Evolutionary conservation across 345 rosid genomes (phyloP).

Genomic region (Eucalyptus polybractea): DNA sequence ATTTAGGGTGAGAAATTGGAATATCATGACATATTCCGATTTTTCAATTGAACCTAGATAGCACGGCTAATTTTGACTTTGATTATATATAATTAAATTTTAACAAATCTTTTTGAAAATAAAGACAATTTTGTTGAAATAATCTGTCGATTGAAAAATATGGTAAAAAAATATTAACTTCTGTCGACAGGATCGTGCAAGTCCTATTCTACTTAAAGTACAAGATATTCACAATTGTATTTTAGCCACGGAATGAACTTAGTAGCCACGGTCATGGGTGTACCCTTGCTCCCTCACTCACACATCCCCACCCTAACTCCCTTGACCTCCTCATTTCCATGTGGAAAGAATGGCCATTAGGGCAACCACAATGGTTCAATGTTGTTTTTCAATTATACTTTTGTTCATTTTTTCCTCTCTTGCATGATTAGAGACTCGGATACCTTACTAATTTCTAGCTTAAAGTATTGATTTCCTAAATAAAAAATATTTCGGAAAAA

Average conservation of each 20-base stretch:
- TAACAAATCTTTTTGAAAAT: background rate
- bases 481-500: background rate
- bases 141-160: background rate
- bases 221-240: background rate
- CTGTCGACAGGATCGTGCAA: fast-evolving
- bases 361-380: background rate
- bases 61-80: background rate
- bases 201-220: background rate
- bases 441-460: background rate
- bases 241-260: background rate
- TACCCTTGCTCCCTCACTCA: too few relatives aligned
- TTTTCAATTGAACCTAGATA: background rate
- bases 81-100: background rate
- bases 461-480: fast-evolving
- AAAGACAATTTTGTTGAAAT: background rate
- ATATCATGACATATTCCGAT: background rate
- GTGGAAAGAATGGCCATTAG: too few relatives aligned
- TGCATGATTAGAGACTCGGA: background rate
- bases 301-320: too few relatives aligned
- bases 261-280: background rate
- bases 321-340: too few relatives aligned
- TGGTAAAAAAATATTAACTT: background rate
- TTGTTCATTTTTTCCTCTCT: background rate
- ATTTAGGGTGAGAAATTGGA: background rate
- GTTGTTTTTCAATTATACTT: background rate